Percentiles rank a stretch among this genome's conserved stretches.
Evolutionary conservation across 495 filamentous ascomycete species (phyloP).

Genomic region (Hypoxylon fuscum): DNA sequence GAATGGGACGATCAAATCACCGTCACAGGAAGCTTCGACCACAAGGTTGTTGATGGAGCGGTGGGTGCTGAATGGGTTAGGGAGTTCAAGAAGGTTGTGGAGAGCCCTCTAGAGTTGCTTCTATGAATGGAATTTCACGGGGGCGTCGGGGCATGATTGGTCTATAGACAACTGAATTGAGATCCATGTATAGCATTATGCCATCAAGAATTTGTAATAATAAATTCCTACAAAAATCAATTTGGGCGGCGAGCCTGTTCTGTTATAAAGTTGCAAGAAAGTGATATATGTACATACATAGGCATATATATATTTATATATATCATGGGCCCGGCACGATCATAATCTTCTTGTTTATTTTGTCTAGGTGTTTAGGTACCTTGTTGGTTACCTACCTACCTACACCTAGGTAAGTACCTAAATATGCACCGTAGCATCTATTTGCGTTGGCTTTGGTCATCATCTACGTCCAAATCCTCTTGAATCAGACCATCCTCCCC

Average conservation of each 20-base stretch:
- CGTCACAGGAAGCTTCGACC: constrained; percentile 95
- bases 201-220: constrained; percentile 47
- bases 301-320: no score
- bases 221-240: constrained; percentile 33
- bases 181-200: constrained; percentile 45
- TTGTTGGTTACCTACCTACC: no score
- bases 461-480: constrained; percentile 15
- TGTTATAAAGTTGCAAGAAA: background rate
- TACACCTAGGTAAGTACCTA: no score
- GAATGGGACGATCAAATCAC: constrained; percentile 98
- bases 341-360: no score
- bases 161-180: constrained; percentile 45
- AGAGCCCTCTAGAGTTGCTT: constrained; percentile 94
- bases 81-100: constrained; percentile 96
- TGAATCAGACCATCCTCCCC: constrained; percentile 11
- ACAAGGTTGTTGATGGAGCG: constrained; percentile 89
- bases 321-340: no score
- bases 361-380: no score
- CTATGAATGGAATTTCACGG: constrained; percentile 63
- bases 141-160: constrained; percentile 47
- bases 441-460: constrained; percentile 11
- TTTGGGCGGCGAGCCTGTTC: constrained; percentile 1
- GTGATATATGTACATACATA: no score
- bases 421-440: background rate
- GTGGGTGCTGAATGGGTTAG: constrained; percentile 97